Conservation (phyloP, 768 basidiomycete species). For the Calvatia gigantea region DNA sequence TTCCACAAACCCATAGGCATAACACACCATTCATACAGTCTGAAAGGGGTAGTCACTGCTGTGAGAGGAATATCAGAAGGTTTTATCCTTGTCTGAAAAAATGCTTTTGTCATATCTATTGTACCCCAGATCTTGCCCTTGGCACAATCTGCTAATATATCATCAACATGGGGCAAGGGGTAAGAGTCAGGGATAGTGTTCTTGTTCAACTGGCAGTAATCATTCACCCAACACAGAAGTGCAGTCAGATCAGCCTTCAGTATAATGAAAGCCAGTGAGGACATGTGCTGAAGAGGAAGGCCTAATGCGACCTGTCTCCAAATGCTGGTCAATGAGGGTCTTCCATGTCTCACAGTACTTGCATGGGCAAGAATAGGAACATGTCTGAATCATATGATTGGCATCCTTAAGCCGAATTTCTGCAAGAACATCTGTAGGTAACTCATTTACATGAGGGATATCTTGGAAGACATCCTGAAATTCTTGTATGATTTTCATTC, state of each 20-base stretch:
- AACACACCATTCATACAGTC: constrained; percentile 38
- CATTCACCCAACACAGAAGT: constrained; percentile 32
- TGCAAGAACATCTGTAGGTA: constrained; percentile 22
- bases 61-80: constrained; percentile 25
- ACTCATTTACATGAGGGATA: constrained; percentile 22
- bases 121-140: constrained; percentile 30
- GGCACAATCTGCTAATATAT: constrained; percentile 31
- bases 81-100: constrained; percentile 23
- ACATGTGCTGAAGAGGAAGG: constrained; percentile 24
- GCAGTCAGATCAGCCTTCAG: constrained; percentile 26
- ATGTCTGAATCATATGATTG: constrained; percentile 16
- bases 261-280: constrained; percentile 35
- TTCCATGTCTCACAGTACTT: constrained; percentile 26
- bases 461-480: constrained; percentile 21
- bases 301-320: constrained; percentile 23
- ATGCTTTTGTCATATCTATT: constrained; percentile 21
- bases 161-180: constrained; percentile 25
- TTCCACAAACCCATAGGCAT: constrained; percentile 31
- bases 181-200: constrained; percentile 26
- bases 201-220: constrained; percentile 28
- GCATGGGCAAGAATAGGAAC: constrained; percentile 14
- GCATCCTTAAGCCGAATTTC: constrained; percentile 25
- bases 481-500: constrained; percentile 8
- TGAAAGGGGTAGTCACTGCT: constrained; percentile 34
- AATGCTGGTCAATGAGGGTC: constrained; percentile 26